Conservation (phyloP, 805 yeast genomes). For the Phaffomyces antillensis region DNA sequence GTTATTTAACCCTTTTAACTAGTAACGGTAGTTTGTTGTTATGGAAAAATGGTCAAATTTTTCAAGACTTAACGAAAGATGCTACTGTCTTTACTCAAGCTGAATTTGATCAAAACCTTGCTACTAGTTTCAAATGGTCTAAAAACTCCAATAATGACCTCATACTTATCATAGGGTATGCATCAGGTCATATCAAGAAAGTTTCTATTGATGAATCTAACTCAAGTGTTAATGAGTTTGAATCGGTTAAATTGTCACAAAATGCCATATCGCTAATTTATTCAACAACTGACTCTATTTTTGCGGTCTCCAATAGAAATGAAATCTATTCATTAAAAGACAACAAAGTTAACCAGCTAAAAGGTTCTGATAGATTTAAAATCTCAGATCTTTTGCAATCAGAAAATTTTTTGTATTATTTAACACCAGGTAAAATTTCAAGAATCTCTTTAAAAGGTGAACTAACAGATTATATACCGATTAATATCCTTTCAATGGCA, state of each 20-base stretch:
- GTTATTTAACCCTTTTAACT: constrained; percentile 17
- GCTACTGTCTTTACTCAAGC: constrained; percentile 4
- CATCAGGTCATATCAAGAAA: constrained; percentile 14
- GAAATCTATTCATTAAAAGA: too few relatives aligned
- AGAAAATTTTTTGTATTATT: neutral
- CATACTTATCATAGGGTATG: constrained; percentile 12
- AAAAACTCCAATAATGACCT: constrained; percentile 1
- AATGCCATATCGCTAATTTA: too few relatives aligned
- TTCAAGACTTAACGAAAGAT: constrained; percentile 10
- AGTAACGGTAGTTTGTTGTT: constrained; percentile 13
- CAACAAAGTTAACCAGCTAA: neutral
- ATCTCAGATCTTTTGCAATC: constrained; percentile 13
- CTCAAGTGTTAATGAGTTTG: too few relatives aligned
- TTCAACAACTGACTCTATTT: too few relatives aligned
- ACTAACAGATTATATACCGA: neutral
- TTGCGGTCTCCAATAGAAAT: too few relatives aligned
- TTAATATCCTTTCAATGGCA: constrained; percentile 8
- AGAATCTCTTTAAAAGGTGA: constrained; percentile 2
- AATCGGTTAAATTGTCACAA: too few relatives aligned
- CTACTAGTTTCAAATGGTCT: constrained; percentile 17
- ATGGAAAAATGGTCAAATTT: constrained; percentile 10
- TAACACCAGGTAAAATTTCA: constrained; percentile 8
- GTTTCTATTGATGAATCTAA: too few relatives aligned
- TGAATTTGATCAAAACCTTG: constrained; percentile 12
- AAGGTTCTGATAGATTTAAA: constrained; percentile 9